Conservation (phyloP, 306 rosid genomes). For the Malus sieversii region DNA sequence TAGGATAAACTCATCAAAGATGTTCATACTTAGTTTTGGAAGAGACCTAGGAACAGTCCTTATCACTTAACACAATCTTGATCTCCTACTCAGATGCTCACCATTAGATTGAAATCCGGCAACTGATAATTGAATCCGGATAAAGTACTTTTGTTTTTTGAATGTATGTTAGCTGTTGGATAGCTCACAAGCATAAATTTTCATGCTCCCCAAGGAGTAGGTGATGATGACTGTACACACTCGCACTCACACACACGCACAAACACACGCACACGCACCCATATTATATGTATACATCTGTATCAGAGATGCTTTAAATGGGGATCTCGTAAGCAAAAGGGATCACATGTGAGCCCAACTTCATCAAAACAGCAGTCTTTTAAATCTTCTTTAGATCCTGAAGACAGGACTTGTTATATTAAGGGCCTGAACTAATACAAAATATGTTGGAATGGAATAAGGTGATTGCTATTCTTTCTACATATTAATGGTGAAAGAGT, state of each 20-base stretch:
- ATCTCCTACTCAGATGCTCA: background rate
- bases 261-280: background rate
- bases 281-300: background rate
- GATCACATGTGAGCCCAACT: background rate
- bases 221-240: background rate
- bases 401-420: background rate
- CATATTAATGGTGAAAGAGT: slow-evolving; percentile 10
- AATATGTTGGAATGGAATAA: background rate
- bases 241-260: too few species aligned
- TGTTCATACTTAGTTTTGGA: background rate
- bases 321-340: background rate
- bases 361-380: background rate
- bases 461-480: background rate
- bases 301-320: background rate
- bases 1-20: background rate
- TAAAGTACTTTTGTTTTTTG: background rate
- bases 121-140: background rate
- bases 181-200: background rate
- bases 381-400: slow-evolving; percentile 5
- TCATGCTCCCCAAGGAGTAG: background rate
- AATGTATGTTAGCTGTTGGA: background rate
- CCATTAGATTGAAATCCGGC: background rate
- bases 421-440: slow-evolving; percentile 3
- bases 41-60: background rate
- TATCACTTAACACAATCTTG: background rate